Percentiles rank a stretch among this genome's conserved stretches.
These are phyloP conservation scores for Aureobasidium musti DNA, from an alignment of 2,329 filamentous ascomycete species.

Conservation along the genomic window DNA sequence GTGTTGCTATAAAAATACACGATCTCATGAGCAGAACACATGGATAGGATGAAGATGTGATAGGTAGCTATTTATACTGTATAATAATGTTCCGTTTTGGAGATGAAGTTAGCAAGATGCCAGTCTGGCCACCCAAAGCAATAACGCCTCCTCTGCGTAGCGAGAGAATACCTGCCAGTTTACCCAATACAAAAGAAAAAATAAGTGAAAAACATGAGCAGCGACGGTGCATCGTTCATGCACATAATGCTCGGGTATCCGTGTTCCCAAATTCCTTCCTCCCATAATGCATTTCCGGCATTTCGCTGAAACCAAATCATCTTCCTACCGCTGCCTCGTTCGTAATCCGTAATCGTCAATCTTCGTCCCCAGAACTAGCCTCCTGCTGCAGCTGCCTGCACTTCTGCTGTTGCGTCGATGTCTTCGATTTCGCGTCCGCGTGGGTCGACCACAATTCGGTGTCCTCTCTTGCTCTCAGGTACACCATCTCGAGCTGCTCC, in stretches of 20 bases:
- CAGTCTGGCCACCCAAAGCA: background rate
- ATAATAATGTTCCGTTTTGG: slow-evolving; percentile 2
- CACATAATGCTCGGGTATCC: slow-evolving; percentile 25
- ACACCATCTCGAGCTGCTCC: slow-evolving; percentile 89
- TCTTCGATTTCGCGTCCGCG: slow-evolving; percentile 42
- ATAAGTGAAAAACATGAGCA: background rate
- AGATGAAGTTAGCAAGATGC: background rate
- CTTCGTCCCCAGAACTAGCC: background rate
- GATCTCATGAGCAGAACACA: background rate
- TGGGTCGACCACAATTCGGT: slow-evolving; percentile 63
- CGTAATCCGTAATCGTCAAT: slow-evolving; percentile 27
- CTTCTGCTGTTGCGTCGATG: slow-evolving; percentile 33
- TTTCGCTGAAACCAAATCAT: background rate
- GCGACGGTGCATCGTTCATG: slow-evolving; percentile 4
- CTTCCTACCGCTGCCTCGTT: slow-evolving; percentile 1
- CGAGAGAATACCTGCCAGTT: background rate
- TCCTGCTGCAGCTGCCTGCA: background rate
- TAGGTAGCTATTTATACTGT: slow-evolving; percentile 9
- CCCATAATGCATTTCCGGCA: slow-evolving; percentile 10
- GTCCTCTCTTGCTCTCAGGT: slow-evolving; percentile 72
- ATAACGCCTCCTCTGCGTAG: background rate
- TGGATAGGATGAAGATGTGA: background rate
- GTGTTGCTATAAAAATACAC: background rate
- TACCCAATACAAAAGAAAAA: slow-evolving; percentile 8
- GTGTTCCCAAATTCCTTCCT: slow-evolving; percentile 8